Base-by-base conservation (phyloP, 2,329 filamentous ascomycete species). In the Gaeumannomyces sp. region DNA sequence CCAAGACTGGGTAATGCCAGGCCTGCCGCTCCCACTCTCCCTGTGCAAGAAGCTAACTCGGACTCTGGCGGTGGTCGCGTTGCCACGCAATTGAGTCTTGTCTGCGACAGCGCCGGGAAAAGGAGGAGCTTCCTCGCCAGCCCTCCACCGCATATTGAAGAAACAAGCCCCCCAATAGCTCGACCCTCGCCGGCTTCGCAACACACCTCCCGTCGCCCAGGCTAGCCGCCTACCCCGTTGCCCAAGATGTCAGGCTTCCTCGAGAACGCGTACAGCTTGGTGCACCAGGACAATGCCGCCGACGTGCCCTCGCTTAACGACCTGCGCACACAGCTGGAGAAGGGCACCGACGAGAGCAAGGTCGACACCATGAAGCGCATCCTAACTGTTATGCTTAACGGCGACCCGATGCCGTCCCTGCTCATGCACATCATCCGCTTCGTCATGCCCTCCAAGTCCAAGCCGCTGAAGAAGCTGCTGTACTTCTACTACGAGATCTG, bases 341-440 rank as follows among this genome's bases (percentile, higher is more conserved):
- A 96, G 82, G 93, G 93, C 71, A 94, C 86, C 67, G 93, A 97
- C 77, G 93, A 97, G 78, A 88, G 86, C 74, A 97, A 97, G 83
- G 84, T 94, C 76, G 93, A 97, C 70, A 97, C 93, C 66, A 96
- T 96, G 92, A 96, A 95, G 87, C 90, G 88, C 81, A 93, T 99
- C 76, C 81, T 98, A 75, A 96, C 92, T 68, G 88, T 97, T 75
- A 98, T 99, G 95, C 87, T 99, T 74, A 98, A 98, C 77, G 95
- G 95, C 71, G 94, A 99, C 75, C 89, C 95, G 57, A 95, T 99
- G 89, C 90, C 93, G 31, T 89, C 93, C 71, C 84, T 99, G 27
- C 88, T 99, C 72, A 99, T 99, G 95, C 95, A 98, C 81, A 99
- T 99, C 74, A 99, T 99, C 77, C 92, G 95, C 76, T 99, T 99